A percentile compares a stretch with the other conserved stretches of the same genome.
These are phyloP conservation scores for Aspergillus heteromorphus DNA, from an alignment of 495 filamentous ascomycete genomes.

Conservation along the genomic window DNA sequence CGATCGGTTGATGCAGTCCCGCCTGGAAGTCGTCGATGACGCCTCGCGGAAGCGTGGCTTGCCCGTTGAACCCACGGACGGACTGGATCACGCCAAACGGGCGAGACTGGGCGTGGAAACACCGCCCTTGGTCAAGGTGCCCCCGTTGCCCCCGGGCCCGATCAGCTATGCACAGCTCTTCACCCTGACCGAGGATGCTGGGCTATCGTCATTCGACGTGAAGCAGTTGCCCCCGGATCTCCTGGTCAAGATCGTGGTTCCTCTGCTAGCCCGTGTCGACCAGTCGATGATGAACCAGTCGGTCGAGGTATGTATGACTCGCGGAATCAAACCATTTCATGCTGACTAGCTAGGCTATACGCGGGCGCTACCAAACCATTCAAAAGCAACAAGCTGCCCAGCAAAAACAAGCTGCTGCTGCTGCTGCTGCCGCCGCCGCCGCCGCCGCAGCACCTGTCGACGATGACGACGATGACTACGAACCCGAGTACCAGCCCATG, in stretches of 20 bases:
- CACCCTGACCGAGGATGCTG: constrained; percentile 70
- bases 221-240: constrained; percentile 66
- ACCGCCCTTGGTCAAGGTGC: constrained; percentile 49
- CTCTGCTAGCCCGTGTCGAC: constrained; percentile 61
- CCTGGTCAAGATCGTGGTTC: constrained; percentile 70
- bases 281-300: constrained; percentile 59
- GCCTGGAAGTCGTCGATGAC: constrained; percentile 67
- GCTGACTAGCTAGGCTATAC: constrained; percentile 40
- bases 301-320: constrained; percentile 47
- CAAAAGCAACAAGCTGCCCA: not conserved
- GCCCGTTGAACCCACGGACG: constrained; percentile 61
- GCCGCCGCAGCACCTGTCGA: constrained; percentile 42
- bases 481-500: constrained; percentile 70
- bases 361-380: constrained; percentile 37
- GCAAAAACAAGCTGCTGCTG: constrained; percentile 29
- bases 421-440: constrained; percentile 38
- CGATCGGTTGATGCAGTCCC: constrained; percentile 68
- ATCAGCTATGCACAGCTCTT: constrained; percentile 74
- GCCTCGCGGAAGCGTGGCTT: constrained; percentile 67
- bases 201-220: constrained; percentile 74
- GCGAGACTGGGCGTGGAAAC: constrained; percentile 57
- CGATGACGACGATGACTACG: constrained; percentile 88
- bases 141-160: constrained; percentile 66
- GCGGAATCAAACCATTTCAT: not conserved
- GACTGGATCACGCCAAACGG: constrained; percentile 63